Base-by-base conservation (phyloP, 768 basidiomycete species). In the Russula virescens region DNA sequence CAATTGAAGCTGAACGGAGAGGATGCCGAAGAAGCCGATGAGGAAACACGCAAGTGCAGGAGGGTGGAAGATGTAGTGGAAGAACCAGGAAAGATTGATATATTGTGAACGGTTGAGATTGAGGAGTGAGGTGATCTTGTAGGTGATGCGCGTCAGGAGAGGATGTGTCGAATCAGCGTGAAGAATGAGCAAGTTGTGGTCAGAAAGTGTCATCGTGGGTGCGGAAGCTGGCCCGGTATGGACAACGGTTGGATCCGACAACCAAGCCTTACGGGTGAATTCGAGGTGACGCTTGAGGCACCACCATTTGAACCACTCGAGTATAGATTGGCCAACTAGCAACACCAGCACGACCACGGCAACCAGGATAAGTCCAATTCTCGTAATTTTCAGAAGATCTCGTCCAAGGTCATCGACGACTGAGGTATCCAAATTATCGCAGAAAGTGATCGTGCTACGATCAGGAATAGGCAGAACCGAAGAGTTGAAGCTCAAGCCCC, bases 251-350 rank as follows among this genome's bases (percentile, higher is more conserved):
- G 89, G 89, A 71, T 94, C 90, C 2, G 85, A 76, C 58, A 74
- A 73, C 89, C 91, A 93, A 4, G 88, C 89, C 66, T 86, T 81
- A 48, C 91, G 88, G 5, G 86, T 91, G 61, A 79, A 79, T 68
- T 81, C 80, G 61, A 94, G 75, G 68, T 91, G 85, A 3, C 67
- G 68, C 74, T 83, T 83, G 72, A 90, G 80, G 71, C 76, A 83
- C 14, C 81, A 79, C 89, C 93, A 97, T 69, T 88, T 89, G 79
- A 86, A 94, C 89, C 92, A 94, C 68, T 94, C 91, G 68, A 95
- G 76, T 4, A 86, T 72, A 66, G 84, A 88, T 73, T 94, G 83
- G 40, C 84, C 83, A 10, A 79, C 83, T 67, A 94, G 79, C 54
- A 95, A 81, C 58, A 93, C 68, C 43, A 93, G 72, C n/a, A 89